Evolutionary conservation across 768 basidiomycete species (phyloP), one percentile per base, ranked within the genome.

Genomic region (Mycena chlorophos): DNA sequence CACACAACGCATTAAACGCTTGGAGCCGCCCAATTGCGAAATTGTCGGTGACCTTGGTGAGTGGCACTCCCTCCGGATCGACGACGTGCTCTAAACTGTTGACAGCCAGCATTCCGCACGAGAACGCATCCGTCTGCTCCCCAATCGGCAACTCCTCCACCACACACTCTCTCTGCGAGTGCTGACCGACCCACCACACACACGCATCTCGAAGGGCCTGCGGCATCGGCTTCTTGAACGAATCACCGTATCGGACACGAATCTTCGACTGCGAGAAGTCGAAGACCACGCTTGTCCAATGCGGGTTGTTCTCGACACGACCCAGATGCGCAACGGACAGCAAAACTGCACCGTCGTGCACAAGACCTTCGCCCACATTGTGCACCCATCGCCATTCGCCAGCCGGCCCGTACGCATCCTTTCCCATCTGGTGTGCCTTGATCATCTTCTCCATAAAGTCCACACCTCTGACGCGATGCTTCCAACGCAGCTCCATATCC

Each of bases 211-310:
- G 17, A 29, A 52, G 25, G 10, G 27, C 38, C 23, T 27, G 31
- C 22, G 50, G 45, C 1, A 57, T 50, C 2, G 34, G 25, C 1
- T 23, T 5, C 6, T 28, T 45, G 20, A 52, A 34, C 1, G 56
- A 57, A 28, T 57, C 56, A 8, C 51, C 56, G 28, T 52, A 57
- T 4, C 51, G 47, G 20, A 57, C 28, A 17, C 46, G 22, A 13
- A 30, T 16, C 1, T 26, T 29, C 8, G 12, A 20, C 6, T 10
- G 16, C 34, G 51, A 5, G 26, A 52, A 48, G 28, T 57, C 56
- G 23, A 56, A 38, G n/a, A 51, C 17, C 10, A 56, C 13, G 16
- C 6, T 10, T 2, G 51, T 34, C 55, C 55, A 56, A 19, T 56
- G 55, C 31, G 55, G 55, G 40, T 56, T 27, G 25, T 48, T 43